Conservation (phyloP, 2,329 filamentous ascomycete genomes). For the Tetracladium maxilliforme region DNA sequence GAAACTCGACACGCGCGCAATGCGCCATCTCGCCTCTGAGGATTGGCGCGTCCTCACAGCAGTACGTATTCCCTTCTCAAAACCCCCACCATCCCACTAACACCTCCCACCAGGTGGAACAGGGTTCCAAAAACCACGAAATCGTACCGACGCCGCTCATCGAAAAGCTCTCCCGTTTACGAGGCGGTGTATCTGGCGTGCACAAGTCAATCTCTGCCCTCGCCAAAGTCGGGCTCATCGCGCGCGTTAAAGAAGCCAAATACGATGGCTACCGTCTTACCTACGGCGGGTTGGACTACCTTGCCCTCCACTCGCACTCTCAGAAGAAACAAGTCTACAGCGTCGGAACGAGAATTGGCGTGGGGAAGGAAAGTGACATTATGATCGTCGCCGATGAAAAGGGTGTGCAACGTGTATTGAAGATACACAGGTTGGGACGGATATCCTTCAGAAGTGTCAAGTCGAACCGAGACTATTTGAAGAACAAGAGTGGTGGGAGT, state of each 20-base stretch:
- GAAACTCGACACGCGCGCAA: constrained; percentile 88
- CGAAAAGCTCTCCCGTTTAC: constrained; percentile 65
- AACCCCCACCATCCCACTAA: constrained; percentile 9
- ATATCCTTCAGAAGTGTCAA: constrained; percentile 97
- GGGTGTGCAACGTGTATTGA: constrained; percentile 69
- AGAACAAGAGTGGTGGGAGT: constrained; percentile 62
- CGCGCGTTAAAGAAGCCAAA: constrained; percentile 84
- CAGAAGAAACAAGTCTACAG: constrained; percentile 73
- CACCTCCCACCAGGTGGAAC: constrained; percentile 56
- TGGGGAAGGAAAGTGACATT: constrained; percentile 96
- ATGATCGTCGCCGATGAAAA: constrained; percentile 75
- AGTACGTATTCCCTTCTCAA: constrained; percentile 34
- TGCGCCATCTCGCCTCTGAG: constrained; percentile 82
- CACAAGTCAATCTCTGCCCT: constrained; percentile 79
- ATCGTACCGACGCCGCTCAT: constrained; percentile 87
- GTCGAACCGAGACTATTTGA: constrained; percentile 87
- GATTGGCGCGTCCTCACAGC: constrained; percentile 93
- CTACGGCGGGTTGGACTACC: constrained; percentile 92
- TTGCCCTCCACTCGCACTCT: constrained; percentile 84
- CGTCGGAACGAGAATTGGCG: constrained; percentile 85
- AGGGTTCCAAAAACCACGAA: constrained; percentile 92
- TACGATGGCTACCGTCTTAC: constrained; percentile 96
- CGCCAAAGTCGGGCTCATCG: constrained; percentile 84
- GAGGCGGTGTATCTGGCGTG: constrained; percentile 66
- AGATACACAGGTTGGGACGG: constrained; percentile 88